These are phyloP conservation scores for Coemansia sp. DNA, from an alignment of 192 early-diverging fungal species.

Conservation along the genomic window DNA sequence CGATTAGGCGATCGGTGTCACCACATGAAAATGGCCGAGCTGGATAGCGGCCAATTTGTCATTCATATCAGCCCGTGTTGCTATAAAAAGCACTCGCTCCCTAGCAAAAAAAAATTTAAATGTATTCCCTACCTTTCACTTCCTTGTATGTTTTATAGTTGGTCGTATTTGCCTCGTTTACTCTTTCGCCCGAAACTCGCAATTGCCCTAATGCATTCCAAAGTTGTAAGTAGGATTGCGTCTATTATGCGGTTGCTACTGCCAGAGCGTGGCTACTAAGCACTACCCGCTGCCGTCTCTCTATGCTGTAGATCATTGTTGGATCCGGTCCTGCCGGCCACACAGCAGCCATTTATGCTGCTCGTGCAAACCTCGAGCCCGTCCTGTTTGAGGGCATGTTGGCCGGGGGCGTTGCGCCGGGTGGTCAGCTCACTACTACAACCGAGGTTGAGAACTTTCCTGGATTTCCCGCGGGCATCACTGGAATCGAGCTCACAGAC, in stretches of 20 bases:
- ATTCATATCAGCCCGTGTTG: neutral
- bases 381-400: conserved; percentile 97
- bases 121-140: neutral
- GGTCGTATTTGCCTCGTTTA: neutral
- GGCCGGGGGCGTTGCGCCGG: conserved; percentile 82
- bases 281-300: neutral
- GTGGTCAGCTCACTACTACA: conserved; percentile 91
- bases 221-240: conserved; percentile 28
- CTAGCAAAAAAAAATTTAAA: neutral
- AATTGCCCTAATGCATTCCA: conserved; percentile 40
- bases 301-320: conserved; percentile 64
- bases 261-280: neutral
- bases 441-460: conserved; percentile 97
- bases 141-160: neutral
- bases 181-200: neutral
- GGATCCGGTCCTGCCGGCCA: conserved; percentile 97
- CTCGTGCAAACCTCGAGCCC: conserved; percentile 92
- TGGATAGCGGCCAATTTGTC: neutral
- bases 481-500: conserved; percentile 87
- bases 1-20: neutral
- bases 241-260: neutral
- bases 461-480: conserved; percentile 92
- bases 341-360: conserved; percentile 95
- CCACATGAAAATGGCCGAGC: neutral
- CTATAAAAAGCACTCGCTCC: neutral